Percentiles rank a stretch among this genome's conserved stretches.
phyloP scores from a whole-genome alignment of 805 yeast genomes.

The Sungouiella thailandica region DNA sequence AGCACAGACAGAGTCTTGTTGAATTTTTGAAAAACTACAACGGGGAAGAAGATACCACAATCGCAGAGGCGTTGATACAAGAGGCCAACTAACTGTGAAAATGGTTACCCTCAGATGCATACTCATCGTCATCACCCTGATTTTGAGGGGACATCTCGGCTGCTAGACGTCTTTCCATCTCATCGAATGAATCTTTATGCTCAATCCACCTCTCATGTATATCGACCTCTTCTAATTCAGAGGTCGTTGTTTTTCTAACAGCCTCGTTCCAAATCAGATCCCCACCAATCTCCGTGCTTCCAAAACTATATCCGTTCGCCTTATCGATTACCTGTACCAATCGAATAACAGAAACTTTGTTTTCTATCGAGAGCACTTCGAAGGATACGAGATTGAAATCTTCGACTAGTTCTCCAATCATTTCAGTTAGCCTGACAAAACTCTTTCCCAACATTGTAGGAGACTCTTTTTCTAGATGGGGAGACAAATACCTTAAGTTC shows the following conservation, averaged over 20 bases:
- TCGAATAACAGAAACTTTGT: conserved; percentile 86
- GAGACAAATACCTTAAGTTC: conserved; percentile 65
- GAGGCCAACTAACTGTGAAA: neutral
- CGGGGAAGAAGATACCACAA: conserved; percentile 31
- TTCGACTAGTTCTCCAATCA: conserved; percentile 76
- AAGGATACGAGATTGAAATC: conserved; percentile 86
- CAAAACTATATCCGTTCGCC: conserved; percentile 91
- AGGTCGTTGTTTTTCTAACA: conserved; percentile 65
- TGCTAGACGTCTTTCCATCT: conserved; percentile 39
- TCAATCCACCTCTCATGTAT: conserved; percentile 96
- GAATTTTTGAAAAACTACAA: conserved; percentile 31
- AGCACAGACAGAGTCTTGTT: conserved; percentile 36
- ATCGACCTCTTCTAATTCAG: conserved; percentile 51
- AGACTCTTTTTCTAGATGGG: conserved; percentile 67
- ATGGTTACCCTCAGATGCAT: neutral
- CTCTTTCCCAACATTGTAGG: conserved; percentile 57
- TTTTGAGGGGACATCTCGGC: conserved; percentile 25
- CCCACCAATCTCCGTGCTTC: conserved; percentile 93
- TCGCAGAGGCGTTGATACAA: conserved; percentile 13
- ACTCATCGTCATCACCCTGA: conserved; percentile 1
- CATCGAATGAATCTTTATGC: conserved; percentile 72
- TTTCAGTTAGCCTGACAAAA: conserved; percentile 64
- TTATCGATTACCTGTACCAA: conserved; percentile 75
- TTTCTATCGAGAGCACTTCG: conserved; percentile 87
- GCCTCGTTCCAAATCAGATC: conserved; percentile 98